Conservation (phyloP, 257 asterid species). For the Catharanthus roseus region DNA sequence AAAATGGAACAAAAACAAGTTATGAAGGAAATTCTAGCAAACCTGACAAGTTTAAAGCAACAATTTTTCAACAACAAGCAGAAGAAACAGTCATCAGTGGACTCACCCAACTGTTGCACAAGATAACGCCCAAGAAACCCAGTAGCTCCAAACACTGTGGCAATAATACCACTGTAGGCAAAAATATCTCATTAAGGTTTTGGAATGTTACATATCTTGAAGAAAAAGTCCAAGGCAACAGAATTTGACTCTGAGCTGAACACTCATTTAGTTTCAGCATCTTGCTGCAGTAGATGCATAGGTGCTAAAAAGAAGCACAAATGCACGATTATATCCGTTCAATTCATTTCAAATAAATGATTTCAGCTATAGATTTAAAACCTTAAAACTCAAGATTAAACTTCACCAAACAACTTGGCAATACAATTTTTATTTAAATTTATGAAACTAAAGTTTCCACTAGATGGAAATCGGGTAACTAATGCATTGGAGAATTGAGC, state of each 20-base stretch:
- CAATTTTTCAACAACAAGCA: background rate
- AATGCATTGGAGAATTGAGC: background rate
- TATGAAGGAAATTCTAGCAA: background rate
- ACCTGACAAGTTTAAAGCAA: background rate
- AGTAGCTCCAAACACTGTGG: slow-evolving; percentile 96
- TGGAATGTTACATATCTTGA: background rate
- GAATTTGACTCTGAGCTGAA: background rate
- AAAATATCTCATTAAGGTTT: slow-evolving; percentile 15
- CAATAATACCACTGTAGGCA: slow-evolving; percentile 79
- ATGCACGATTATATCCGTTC: background rate
- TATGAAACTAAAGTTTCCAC: background rate
- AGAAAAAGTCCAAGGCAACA: background rate
- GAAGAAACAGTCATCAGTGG: background rate
- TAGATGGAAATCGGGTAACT: background rate
- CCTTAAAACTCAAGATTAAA: background rate
- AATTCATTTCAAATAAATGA: background rate
- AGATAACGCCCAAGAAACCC: slow-evolving; percentile 94
- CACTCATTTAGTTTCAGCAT: background rate
- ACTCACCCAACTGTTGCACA: slow-evolving; percentile 86
- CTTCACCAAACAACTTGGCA: background rate
- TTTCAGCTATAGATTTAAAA: background rate
- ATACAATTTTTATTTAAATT: background rate
- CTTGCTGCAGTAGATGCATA: background rate
- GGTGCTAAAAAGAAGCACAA: background rate
- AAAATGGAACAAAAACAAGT: slow-evolving; percentile 14